These are phyloP conservation scores for Mortierella polycephala DNA, from an alignment of 371 early-diverging fungal genomes.

Conservation along the genomic window DNA sequence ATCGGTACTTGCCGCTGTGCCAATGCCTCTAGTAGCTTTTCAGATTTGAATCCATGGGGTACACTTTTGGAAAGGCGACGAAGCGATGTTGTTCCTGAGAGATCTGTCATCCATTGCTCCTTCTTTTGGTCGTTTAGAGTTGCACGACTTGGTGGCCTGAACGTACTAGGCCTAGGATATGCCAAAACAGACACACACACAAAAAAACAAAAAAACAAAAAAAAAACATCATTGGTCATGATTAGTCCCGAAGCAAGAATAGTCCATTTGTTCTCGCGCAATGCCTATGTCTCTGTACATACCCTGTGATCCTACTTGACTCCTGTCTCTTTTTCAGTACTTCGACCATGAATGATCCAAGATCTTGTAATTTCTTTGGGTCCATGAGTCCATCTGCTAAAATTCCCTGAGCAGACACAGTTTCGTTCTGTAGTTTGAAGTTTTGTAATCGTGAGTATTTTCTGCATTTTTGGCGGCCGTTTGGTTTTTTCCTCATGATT, in stretches of 20 bases:
- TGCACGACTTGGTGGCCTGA: slow-evolving; percentile 66
- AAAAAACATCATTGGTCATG: background rate
- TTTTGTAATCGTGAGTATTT: slow-evolving; percentile 23
- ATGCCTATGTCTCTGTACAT: slow-evolving; percentile 4
- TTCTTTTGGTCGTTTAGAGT: slow-evolving; percentile 66
- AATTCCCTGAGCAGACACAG: slow-evolving; percentile 52
- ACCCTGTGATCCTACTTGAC: slow-evolving; percentile 65
- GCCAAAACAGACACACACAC: background rate
- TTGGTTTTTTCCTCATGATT: too few species aligned
- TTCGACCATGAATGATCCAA: slow-evolving; percentile 69
- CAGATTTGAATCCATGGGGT: slow-evolving; percentile 76
- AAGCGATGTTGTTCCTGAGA: slow-evolving; percentile 65
- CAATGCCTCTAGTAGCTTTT: slow-evolving; percentile 70
- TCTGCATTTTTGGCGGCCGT: too few species aligned
- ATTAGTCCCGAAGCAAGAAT: background rate
- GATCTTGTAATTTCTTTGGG: slow-evolving; percentile 60
- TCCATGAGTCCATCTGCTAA: slow-evolving; percentile 55
- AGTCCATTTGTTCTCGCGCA: background rate
- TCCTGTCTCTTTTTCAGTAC: slow-evolving; percentile 65
- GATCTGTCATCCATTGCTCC: slow-evolving; percentile 71
- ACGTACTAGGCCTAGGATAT: slow-evolving; percentile 61
- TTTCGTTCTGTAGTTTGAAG: slow-evolving; percentile 43
- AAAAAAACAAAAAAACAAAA: background rate
- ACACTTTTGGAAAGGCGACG: slow-evolving; percentile 67
- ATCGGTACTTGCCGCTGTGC: slow-evolving; percentile 72